Conservation (phyloP, 305 asterid species). For the Fraxinus floribunda region DNA sequence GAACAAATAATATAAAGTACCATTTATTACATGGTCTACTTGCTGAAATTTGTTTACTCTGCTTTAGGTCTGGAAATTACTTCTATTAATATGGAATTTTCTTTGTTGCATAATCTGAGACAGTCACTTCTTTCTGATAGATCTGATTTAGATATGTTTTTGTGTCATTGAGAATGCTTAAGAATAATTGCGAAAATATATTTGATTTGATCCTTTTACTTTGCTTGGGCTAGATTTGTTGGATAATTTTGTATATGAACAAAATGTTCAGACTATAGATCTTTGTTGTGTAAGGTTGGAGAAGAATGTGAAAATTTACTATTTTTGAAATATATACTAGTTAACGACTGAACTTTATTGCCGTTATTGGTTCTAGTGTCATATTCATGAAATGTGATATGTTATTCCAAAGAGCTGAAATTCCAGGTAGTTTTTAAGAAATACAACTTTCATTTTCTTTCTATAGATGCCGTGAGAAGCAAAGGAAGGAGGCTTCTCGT, state of each 20-base stretch:
- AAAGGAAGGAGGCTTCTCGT: constrained; percentile 89
- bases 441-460: neutral
- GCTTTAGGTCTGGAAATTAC: neutral
- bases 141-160: neutral
- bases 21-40: neutral
- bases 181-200: neutral
- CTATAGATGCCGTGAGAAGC: constrained; percentile 88
- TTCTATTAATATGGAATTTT: neutral
- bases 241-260: neutral
- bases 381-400: neutral
- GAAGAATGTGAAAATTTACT: neutral
- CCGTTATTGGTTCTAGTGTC: neutral
- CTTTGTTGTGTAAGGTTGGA: neutral
- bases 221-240: neutral
- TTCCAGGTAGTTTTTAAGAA: neutral
- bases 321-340: neutral
- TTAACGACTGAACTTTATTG: neutral
- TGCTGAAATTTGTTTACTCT: neutral
- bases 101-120: neutral
- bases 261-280: neutral
- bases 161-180: neutral
- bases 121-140: neutral
- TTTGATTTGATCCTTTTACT: neutral
- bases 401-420: neutral
- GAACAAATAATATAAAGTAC: neutral